These are phyloP conservation scores for Lepiota venenata DNA, from an alignment of 768 basidiomycete genomes.

Conservation along the genomic window DNA sequence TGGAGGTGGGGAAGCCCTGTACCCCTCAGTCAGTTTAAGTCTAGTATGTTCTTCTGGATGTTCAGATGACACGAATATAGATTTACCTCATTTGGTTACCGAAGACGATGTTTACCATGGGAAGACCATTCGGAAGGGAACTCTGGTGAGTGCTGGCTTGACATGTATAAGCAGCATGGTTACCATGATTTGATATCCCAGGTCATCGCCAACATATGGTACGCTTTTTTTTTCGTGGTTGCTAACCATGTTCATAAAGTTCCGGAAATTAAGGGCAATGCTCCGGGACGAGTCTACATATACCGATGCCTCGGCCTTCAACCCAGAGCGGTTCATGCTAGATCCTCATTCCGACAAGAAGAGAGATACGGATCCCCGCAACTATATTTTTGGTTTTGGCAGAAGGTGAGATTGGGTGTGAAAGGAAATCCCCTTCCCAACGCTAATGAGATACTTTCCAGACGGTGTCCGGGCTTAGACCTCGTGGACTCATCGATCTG, in stretches of 20 bases:
- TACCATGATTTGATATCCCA: too few species aligned
- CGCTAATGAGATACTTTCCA: slow-evolving; percentile 15
- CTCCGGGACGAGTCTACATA: slow-evolving; percentile 46
- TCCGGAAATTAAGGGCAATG: slow-evolving; percentile 32
- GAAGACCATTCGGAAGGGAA: slow-evolving; percentile 57
- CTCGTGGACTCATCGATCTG: slow-evolving; percentile 63
- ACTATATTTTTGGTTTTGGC: slow-evolving; percentile 38
- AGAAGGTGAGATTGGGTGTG: slow-evolving; percentile 25
- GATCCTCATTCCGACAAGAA: slow-evolving; percentile 21
- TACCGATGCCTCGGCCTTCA: slow-evolving; percentile 45
- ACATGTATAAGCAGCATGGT: too few species aligned
- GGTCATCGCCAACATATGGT: slow-evolving; percentile 63
- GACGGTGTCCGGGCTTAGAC: slow-evolving; percentile 60
- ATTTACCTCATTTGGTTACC: slow-evolving; percentile 59
- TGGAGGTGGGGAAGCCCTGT: slow-evolving; percentile 15
- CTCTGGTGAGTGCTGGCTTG: slow-evolving; percentile 25
- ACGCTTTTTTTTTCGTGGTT: too few species aligned
- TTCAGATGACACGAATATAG: slow-evolving; percentile 25
- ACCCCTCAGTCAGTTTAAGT: slow-evolving; percentile 6
- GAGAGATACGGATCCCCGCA: slow-evolving; percentile 25
- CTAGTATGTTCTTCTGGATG: background rate
- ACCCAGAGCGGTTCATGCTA: slow-evolving; percentile 49
- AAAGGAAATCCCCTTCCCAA: background rate
- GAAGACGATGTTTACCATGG: slow-evolving; percentile 62
- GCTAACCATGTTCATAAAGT: background rate